These are phyloP conservation scores for Cotoneaster glaucophyllus DNA, from an alignment of 306 rosid species.

Conservation along the genomic window DNA sequence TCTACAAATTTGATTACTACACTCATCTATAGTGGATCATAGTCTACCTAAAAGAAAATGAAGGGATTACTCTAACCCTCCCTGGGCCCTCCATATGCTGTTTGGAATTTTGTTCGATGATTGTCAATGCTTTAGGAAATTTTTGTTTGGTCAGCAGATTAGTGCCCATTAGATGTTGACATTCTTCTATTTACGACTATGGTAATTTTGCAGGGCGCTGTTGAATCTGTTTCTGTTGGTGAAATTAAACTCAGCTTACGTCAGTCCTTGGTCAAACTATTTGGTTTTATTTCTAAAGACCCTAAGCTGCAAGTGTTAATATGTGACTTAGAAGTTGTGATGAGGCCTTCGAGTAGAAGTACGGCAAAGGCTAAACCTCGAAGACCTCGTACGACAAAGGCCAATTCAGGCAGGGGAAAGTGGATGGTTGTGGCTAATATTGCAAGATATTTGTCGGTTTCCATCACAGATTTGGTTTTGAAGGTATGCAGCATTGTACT, in stretches of 20 bases:
- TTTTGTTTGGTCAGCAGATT: constrained; percentile 14
- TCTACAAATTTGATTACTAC: neutral
- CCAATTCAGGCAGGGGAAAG: constrained; percentile 83
- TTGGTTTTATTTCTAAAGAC: constrained; percentile 82
- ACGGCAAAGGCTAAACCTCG: constrained; percentile 42
- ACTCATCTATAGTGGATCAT: neutral
- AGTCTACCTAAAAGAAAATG: neutral
- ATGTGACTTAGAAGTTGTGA: constrained; percentile 80
- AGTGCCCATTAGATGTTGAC: constrained; percentile 10
- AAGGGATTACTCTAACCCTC: neutral
- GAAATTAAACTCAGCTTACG: constrained; percentile 93
- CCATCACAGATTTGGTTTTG: constrained; percentile 81
- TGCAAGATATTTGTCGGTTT: constrained; percentile 85
- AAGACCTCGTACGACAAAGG: constrained; percentile 59
- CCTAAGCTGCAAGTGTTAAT: constrained; percentile 91
- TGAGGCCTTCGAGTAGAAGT: constrained; percentile 77
- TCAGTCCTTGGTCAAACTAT: constrained; percentile 79
- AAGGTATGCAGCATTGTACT: constrained; percentile 47
- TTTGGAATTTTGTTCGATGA: neutral
- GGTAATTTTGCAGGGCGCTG: constrained; percentile 61
- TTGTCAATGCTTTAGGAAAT: neutral
- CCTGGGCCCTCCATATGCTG: neutral
- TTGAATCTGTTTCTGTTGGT: constrained; percentile 90
- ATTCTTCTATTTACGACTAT: constrained; percentile 26
- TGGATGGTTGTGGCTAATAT: constrained; percentile 86